Conservation (phyloP, 805 yeast species). For the Myxozyma vanderwaltii region DNA sequence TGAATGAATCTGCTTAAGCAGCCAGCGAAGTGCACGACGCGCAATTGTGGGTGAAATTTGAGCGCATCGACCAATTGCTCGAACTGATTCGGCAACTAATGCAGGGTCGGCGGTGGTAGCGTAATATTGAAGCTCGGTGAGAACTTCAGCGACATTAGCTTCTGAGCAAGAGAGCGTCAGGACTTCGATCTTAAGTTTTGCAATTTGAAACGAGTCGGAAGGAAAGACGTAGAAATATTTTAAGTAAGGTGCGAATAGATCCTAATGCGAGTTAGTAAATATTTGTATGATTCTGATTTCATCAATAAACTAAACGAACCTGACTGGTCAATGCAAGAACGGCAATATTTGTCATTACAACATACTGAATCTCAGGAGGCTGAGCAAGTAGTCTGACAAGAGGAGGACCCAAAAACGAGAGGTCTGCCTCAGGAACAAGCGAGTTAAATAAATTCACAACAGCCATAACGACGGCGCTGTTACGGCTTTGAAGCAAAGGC, state of each 20-base stretch:
- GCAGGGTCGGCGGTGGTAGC: slow-evolving; percentile 42
- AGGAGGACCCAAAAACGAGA: slow-evolving; percentile 54
- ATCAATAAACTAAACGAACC: neutral
- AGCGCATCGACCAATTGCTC: slow-evolving; percentile 64
- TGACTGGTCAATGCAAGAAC: slow-evolving; percentile 37
- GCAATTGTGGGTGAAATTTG: slow-evolving; percentile 54
- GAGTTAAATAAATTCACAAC: slow-evolving; percentile 58
- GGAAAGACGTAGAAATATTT: slow-evolving; percentile 57
- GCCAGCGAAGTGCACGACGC: slow-evolving; percentile 62
- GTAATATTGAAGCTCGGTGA: slow-evolving; percentile 66
- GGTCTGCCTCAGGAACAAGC: slow-evolving; percentile 58
- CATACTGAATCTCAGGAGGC: slow-evolving; percentile 42
- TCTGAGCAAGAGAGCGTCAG: slow-evolving; percentile 61
- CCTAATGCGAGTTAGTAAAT: slow-evolving; percentile 35
- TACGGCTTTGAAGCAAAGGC: slow-evolving; percentile 53
- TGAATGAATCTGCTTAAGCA: slow-evolving; percentile 52
- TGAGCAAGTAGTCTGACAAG: slow-evolving; percentile 50
- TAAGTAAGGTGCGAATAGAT: slow-evolving; percentile 40
- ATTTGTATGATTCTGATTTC: no score
- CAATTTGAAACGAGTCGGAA: slow-evolving; percentile 49
- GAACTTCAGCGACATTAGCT: slow-evolving; percentile 53
- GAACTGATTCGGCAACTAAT: slow-evolving; percentile 54
- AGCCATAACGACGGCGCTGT: slow-evolving; percentile 64
- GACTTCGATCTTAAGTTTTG: slow-evolving; percentile 61
- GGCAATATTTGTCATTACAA: slow-evolving; percentile 54